Percentiles rank a stretch among this genome's conserved stretches.
Evolutionary conservation across 2,329 filamentous ascomycete species (phyloP).

Genomic region (Aspergillus spinulosporus): DNA sequence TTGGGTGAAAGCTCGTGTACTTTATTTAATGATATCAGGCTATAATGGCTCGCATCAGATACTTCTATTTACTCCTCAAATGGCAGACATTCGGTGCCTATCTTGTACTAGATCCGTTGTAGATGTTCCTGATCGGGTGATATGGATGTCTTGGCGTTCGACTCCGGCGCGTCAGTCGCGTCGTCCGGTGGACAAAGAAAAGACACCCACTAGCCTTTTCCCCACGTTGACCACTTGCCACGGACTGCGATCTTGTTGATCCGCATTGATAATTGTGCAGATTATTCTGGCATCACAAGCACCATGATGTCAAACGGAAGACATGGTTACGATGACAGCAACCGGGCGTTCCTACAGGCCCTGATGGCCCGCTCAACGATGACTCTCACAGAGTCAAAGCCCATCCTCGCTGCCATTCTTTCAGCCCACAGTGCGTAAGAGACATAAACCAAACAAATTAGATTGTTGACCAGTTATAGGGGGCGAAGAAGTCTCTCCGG

Average conservation of each 20-base stretch:
- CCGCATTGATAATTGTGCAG: conserved; percentile 10
- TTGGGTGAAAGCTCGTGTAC: conserved; percentile 25
- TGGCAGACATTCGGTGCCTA: too few relatives aligned
- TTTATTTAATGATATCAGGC: conserved; percentile 33
- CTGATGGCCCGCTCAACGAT: conserved; percentile 77
- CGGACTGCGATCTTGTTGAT: conserved; percentile 9
- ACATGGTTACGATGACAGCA: conserved; percentile 59
- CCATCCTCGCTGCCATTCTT: conserved; percentile 74
- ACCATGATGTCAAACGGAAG: conserved; percentile 15
- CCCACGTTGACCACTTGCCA: neutral
- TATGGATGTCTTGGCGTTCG: conserved; percentile 17
- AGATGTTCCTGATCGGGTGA: neutral
- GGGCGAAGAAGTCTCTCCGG: conserved; percentile 50
- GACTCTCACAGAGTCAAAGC: conserved; percentile 71
- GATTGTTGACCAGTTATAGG: conserved; percentile 33
- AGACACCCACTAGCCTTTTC: neutral
- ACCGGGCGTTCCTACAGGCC: conserved; percentile 88
- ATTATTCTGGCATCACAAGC: neutral
- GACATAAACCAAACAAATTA: neutral
- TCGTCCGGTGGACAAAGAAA: conserved; percentile 4
- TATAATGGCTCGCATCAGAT: conserved; percentile 9
- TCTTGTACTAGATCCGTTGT: neutral
- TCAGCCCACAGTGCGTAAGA: conserved; percentile 54
- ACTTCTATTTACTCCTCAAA: too few relatives aligned
- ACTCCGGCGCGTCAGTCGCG: conserved; percentile 17